Conservation (phyloP, 2,329 filamentous ascomycete species). For the Epichloe amarillans region DNA sequence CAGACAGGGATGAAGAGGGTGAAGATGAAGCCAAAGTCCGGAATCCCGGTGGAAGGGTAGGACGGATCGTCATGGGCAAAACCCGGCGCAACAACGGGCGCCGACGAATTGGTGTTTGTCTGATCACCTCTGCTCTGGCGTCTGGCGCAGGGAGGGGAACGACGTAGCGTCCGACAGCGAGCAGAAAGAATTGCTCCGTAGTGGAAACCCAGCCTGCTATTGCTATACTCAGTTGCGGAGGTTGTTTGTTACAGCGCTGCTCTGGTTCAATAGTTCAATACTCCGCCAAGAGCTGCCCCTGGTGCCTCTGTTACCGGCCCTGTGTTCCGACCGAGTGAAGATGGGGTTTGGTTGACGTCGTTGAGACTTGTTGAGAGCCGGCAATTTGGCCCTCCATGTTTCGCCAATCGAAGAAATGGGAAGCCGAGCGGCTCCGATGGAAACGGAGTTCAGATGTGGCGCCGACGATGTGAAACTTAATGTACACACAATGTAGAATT, state of each 20-base stretch:
- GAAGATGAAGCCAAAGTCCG: constrained; percentile 10
- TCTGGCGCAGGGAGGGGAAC: neutral
- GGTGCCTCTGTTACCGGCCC: too few species aligned
- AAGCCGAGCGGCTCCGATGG: too few species aligned
- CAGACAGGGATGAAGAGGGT: constrained; percentile 11
- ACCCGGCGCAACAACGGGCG: neutral
- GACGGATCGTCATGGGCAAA: constrained; percentile 7
- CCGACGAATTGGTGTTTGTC: constrained; percentile 2
- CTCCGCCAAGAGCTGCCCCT: too few species aligned
- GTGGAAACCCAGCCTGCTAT: neutral
- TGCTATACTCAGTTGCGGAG: too few species aligned
- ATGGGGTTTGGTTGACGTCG: too few species aligned
- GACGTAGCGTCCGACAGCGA: neutral
- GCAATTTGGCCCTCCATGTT: too few species aligned
- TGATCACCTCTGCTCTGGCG: neutral
- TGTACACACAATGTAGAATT: neutral
- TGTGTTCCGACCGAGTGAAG: too few species aligned
- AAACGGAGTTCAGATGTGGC: neutral
- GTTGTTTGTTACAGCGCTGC: too few species aligned
- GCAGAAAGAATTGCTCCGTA: neutral
- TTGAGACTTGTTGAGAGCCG: too few species aligned
- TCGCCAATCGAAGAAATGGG: too few species aligned
- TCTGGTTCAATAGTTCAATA: too few species aligned
- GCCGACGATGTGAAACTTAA: neutral
- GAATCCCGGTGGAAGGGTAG: constrained; percentile 8